phyloP scores from a whole-genome alignment of 2,329 filamentous ascomycete species.

The Samsoniella hepiali region DNA sequence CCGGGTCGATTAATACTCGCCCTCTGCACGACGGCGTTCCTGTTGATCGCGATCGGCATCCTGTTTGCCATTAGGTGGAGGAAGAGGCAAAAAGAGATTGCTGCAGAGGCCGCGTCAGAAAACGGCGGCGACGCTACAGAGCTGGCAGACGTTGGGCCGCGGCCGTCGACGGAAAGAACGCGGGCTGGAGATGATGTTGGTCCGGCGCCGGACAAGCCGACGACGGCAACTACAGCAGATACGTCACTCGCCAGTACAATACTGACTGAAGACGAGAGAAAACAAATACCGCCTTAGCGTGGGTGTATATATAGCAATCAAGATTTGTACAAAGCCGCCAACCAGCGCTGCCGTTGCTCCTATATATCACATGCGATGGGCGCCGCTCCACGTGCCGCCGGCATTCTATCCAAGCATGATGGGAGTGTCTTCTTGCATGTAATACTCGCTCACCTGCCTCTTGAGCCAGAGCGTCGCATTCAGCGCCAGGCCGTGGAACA shows the following conservation, averaged over 20 bases:
- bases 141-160: neutral
- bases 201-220: neutral
- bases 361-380: neutral
- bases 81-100: slow-evolving; percentile 7
- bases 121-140: neutral
- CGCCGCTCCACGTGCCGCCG: neutral
- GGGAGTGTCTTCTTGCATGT: slow-evolving; percentile 1
- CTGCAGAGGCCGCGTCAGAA: neutral
- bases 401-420: neutral
- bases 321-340: neutral
- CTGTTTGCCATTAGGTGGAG: slow-evolving; percentile 18
- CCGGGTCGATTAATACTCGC: slow-evolving; percentile 21
- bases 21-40: slow-evolving; percentile 20
- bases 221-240: neutral
- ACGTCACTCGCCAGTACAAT: neutral
- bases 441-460: neutral
- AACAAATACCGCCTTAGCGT: slow-evolving; percentile 1
- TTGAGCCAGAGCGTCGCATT: slow-evolving; percentile 9
- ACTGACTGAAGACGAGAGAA: neutral
- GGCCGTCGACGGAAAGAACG: neutral
- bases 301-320: slow-evolving; percentile 5
- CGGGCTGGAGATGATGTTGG: neutral
- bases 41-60: slow-evolving; percentile 17
- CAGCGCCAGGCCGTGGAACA: slow-evolving; percentile 5
- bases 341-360: neutral